phyloP scores from a whole-genome alignment of 331 rosid genomes.

The Quercus phellos region DNA sequence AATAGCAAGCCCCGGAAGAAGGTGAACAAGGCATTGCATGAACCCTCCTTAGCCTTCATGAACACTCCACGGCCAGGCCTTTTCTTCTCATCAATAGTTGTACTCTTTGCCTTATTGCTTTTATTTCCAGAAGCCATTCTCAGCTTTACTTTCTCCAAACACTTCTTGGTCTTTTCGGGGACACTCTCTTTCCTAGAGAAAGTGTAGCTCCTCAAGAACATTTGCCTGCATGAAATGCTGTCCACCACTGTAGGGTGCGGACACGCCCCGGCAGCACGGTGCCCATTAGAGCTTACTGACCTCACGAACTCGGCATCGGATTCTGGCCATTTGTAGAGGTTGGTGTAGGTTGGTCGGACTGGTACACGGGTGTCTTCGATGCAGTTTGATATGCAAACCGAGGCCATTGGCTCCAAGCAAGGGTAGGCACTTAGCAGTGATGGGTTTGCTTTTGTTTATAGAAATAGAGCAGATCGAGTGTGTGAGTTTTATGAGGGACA shows the following conservation, averaged over 20 bases:
- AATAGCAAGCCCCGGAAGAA: constrained; percentile 24
- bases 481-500: neutral
- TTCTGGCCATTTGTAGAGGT: constrained; percentile 25
- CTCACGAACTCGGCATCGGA: constrained; percentile 23
- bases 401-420: constrained; percentile 8
- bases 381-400: constrained; percentile 16
- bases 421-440: neutral
- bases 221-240: constrained; percentile 30
- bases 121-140: neutral
- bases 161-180: constrained; percentile 16
- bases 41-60: constrained; percentile 10
- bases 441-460: neutral
- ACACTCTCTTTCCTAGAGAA: constrained; percentile 20
- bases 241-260: constrained; percentile 27
- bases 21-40: constrained; percentile 13
- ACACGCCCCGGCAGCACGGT: neutral
- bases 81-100: neutral
- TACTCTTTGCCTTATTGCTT: neutral
- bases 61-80: neutral
- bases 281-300: constrained; percentile 1
- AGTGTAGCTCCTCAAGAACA: constrained; percentile 33
- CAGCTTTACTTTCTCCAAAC: constrained; percentile 10
- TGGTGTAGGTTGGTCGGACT: constrained; percentile 2
- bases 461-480: neutral
- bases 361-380: constrained; percentile 5